Base-by-base conservation (phyloP, 164 flowering plant species). In the Magnolia officinalis region DNA sequence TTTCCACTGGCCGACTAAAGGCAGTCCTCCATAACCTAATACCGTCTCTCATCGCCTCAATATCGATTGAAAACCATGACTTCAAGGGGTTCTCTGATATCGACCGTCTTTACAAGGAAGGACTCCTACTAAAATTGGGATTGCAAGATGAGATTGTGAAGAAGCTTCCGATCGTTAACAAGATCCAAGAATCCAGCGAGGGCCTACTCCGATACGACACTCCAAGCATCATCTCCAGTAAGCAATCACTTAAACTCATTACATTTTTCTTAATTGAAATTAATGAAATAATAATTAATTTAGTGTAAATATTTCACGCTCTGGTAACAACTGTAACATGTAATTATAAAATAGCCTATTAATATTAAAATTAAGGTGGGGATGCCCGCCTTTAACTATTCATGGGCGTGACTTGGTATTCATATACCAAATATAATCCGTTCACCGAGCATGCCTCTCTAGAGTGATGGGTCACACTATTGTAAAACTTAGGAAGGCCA, bases 21-120 rank as follows among this genome's bases (percentile, higher is more conserved):
- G 99, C 86, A 0, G 89, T 91, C 64, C 95, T 96, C 10, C 99
- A 94, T 74, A 90, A 88, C 85, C 79, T 96, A 20, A 51, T 92
- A 14, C 99, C 99, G 0, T 79, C 85, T 0, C 61, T 94, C 19
- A 87, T 87, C 72, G 93, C 98, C 20, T 85, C 86, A 84, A 83
- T 96, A 19, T 90, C 93, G 0, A 78, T 89, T 0, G 74, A 87
- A 6, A 90, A 92, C 78, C 89, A 88, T 9, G 97, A 94, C 73
- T 92, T 96, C 80, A 88, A 88, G 75, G 87, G 82, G 10, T 96
- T 94, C 59, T 51, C 90, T 0, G 98, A 94, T 55, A 84, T 96
- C 3, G 98, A 96, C 68, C 78, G 82, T 68, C 93, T 96, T 26
- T 96, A 91, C 83, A 88, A 83, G 61, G 93, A 93, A 80, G 98